Conservation (phyloP, 2,329 filamentous ascomycete species). For the Fusarium ambrosium region DNA sequence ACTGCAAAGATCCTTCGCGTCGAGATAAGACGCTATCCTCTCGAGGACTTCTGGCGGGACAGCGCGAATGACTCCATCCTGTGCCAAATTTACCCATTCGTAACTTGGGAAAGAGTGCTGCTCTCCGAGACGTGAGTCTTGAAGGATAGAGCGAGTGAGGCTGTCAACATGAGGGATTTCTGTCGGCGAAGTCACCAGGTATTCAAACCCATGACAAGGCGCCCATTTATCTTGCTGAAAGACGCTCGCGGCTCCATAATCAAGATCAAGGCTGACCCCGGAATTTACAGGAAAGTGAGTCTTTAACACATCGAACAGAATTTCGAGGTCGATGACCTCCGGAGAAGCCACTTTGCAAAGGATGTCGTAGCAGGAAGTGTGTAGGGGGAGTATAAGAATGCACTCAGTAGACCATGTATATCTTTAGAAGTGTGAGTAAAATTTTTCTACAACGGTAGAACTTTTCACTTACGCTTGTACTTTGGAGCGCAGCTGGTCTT, state of each 20-base stretch:
- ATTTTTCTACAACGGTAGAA: background rate
- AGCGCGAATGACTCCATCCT: background rate
- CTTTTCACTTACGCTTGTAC: too few relatives aligned
- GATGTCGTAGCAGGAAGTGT: constrained; percentile 12
- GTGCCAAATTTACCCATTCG: background rate
- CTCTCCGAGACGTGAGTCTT: background rate
- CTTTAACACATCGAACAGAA: constrained; percentile 8
- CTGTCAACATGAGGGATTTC: constrained; percentile 4
- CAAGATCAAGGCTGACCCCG: background rate
- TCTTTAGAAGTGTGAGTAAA: background rate
- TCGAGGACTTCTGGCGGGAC: background rate
- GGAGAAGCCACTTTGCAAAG: constrained; percentile 8
- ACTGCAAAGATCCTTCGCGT: background rate
- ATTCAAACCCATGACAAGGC: background rate
- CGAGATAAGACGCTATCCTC: background rate
- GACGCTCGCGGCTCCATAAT: constrained; percentile 10
- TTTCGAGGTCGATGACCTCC: constrained; percentile 1
- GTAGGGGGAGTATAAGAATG: constrained; percentile 1
- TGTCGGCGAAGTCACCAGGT: constrained; percentile 3
- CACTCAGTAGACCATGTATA: background rate
- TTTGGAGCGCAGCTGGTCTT: too few relatives aligned
- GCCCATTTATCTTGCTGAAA: constrained; percentile 9
- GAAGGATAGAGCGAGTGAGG: background rate
- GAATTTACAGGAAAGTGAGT: background rate
- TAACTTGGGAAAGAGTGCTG: background rate